Evolutionary conservation across 805 yeast species (phyloP), one percentile per base, ranked within the genome.

Genomic region (Sugiyamaella smithiae): DNA sequence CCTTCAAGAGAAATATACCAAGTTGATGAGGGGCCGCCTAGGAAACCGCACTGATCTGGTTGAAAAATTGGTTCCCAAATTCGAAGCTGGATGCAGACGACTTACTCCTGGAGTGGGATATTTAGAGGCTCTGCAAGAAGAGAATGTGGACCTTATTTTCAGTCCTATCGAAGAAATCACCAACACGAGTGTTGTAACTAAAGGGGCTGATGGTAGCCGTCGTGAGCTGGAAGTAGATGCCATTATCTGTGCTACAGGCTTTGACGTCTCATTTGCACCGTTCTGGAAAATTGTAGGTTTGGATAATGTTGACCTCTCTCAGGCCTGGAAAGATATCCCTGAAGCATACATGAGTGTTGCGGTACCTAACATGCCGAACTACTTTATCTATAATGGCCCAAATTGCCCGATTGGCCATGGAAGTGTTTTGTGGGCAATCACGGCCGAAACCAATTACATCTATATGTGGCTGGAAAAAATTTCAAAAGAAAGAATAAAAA

Each of bases 41-140:
- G 14, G 33, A 12, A 14, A 24, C 7, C 16, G 28, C 12, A 26
- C 24, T 11, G 26, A 41, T 5, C 40, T 52, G 43, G 11, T 38
- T 9, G 19, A 45, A 25, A 40, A 31, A 44, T 25, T 52, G 43
- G 29, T 57, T 31, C 64, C 63, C 5, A 55, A 48, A 20, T 55
- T 47, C 32, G 42, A 38, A 19, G 53, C 56, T 8, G 61, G 61
- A 22, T 53, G 61, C 29, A 48, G 61, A 20, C 52, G 63, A 22
- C 47, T 56, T 7, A 48, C 60, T 9, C 57, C 61, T 14, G 64
- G 60, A 14, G 47, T 45, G 7, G 49, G 47, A 19, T 59, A 60
- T 46, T 46, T 56, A 26, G 60, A 58, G 37, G 29, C 53, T 23
- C 47, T 57, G 14, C 43, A 43, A 3, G 45, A 54, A 12, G 50